Conservation (phyloP, 257 asterid species). For the Capsicum chinense region DNA sequence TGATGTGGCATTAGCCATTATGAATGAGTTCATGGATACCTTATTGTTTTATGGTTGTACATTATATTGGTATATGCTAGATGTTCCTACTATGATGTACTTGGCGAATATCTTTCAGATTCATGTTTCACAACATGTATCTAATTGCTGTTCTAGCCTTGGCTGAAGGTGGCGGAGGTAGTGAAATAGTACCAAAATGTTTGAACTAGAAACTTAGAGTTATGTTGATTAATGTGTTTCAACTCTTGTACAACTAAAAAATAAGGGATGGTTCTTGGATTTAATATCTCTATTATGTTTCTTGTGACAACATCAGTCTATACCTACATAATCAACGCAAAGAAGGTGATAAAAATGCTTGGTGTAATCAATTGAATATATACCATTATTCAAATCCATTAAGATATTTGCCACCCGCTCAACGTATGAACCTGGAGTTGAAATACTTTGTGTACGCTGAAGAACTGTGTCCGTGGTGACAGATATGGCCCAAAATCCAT, state of each 20-base stretch:
- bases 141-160: no score
- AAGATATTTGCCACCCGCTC: neutral
- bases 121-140: neutral
- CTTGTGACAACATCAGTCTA: slow-evolving; percentile 1
- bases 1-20: neutral
- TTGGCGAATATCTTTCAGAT: slow-evolving; percentile 13
- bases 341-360: neutral
- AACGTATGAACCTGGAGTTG: neutral
- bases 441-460: neutral
- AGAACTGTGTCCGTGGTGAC: neutral
- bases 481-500: neutral
- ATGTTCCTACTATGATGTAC: neutral
- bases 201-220: neutral
- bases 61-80: neutral
- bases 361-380: neutral
- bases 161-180: no score
- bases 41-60: neutral
- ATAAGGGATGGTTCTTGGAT: neutral
- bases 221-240: neutral
- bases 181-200: neutral
- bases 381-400: neutral
- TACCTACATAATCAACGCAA: neutral
- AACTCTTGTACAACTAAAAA: neutral
- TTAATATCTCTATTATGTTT: neutral
- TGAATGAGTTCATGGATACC: neutral